Evolutionary conservation across 1,284 basidiomycete genomes (phyloP), one percentile per base, ranked within the genome.

Genomic region (Cystobasidium sp.): DNA sequence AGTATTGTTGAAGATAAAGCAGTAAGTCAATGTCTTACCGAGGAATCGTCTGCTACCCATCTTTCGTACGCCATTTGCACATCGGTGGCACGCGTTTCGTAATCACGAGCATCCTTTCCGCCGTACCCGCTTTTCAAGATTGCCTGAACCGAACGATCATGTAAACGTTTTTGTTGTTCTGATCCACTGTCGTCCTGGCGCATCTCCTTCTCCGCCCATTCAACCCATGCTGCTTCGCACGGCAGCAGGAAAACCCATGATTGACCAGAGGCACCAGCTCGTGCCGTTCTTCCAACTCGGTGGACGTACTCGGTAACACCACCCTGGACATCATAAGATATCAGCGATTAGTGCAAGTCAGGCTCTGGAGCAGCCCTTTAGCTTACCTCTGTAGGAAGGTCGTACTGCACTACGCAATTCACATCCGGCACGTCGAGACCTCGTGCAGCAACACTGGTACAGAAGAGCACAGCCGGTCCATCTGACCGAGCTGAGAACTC

Each of bases 391-490:
- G 97, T 99, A 0, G 97, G 96, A 37, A 98, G 87, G 82, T 99
- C 97, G 81, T 96, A 96, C 81, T 99, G 97, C 44, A 99, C 86
- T 71, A 99, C 95, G 3, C 93, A 92, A 20, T 90, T 89, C 8
- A 99, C 94, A n/a, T 93, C 87, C 2, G 94, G 94, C 58, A 99
- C 85, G 84, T 99, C 97, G n/a, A 99, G 87, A 80, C 97, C 97
- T 80, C 97, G 92, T 43, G 95, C 94, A 0, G 96, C 97, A 71
- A 99, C 94, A 1, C 94, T 96, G 0, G 97, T 99, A 81, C 95
- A 98, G 52, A 99, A 86, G 7, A 99, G 86, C 63, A 99, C 87
- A 0, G 93, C 81, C n/a, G 74, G 58, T 6, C 53, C 72, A 20
- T 65, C 65, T 14, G 73, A 64, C 1, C 86, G 24, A 18, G 64